Conservation (phyloP, 2,329 filamentous ascomycete species). For the Diaporthe helianthi region DNA sequence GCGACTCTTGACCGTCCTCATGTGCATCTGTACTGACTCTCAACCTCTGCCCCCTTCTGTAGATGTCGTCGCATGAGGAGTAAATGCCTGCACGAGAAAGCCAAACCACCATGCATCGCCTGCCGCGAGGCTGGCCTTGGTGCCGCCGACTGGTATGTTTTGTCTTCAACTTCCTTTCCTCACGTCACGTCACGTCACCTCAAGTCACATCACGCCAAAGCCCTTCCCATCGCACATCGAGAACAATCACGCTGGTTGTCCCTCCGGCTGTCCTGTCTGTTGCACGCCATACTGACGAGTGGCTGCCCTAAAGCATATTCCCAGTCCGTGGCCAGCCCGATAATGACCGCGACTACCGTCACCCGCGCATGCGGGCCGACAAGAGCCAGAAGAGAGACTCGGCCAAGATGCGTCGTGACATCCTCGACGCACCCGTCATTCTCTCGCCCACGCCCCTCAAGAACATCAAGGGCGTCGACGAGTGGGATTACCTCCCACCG, state of each 20-base stretch:
- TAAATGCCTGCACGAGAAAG: conserved; percentile 61
- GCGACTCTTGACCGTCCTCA: conserved; percentile 13
- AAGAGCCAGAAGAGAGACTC: conserved; percentile 51
- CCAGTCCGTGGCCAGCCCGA: conserved; percentile 60
- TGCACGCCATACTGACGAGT: conserved; percentile 14
- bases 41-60: conserved; percentile 6
- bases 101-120: conserved; percentile 56
- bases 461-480: conserved; percentile 44
- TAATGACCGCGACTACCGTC: conserved; percentile 62
- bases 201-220: not conserved
- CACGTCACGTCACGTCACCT: too few relatives aligned
- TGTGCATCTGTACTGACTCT: conserved; percentile 23
- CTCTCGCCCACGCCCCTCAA: conserved; percentile 34
- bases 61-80: conserved; percentile 64
- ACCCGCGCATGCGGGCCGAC: conserved; percentile 59
- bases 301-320: conserved; percentile 51
- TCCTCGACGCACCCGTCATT: conserved; percentile 41
- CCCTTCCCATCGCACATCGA: not conserved
- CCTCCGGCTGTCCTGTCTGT: not conserved
- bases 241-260: not conserved
- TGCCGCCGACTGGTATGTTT: conserved; percentile 57
- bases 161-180: not conserved
- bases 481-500: conserved; percentile 59
- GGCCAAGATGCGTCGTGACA: conserved; percentile 46
- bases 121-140: conserved; percentile 58